Evolutionary conservation across 1,284 basidiomycete genomes (phyloP).

Genomic region (Ustilago esculenta): DNA sequence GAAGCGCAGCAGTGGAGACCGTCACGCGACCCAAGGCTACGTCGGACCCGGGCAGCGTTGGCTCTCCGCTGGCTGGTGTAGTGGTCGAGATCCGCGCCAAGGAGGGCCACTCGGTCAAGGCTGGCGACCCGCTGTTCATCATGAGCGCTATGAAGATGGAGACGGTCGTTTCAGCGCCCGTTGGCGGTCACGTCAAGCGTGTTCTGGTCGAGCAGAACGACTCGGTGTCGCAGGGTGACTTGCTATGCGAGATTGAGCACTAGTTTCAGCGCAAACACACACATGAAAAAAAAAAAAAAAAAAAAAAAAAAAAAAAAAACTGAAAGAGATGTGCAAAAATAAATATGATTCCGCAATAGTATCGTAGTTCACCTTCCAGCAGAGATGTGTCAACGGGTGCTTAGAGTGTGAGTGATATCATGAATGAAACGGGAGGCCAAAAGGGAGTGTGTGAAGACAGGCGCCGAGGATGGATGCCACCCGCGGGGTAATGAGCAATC

Average conservation of each 20-base stretch:
- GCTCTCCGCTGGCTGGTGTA: constrained; percentile 84
- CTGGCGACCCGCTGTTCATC: constrained; percentile 86
- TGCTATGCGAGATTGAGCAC: constrained; percentile 75
- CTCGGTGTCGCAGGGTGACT: constrained; percentile 86
- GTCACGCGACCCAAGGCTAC: constrained; percentile 93
- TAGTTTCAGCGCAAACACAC: too few species aligned
- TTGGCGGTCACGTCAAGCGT: constrained; percentile 92
- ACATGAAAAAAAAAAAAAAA: too few species aligned
- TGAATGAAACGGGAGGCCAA: too few species aligned
- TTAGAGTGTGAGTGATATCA: too few species aligned
- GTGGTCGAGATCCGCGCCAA: constrained; percentile 97
- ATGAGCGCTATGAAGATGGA: constrained; percentile 74
- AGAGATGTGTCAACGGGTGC: too few species aligned
- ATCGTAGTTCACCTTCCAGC: too few species aligned
- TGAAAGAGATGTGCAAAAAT: constrained; percentile 7
- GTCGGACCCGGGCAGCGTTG: constrained; percentile 90
- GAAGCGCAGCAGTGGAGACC: constrained; percentile 90
- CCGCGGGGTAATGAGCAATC: too few species aligned
- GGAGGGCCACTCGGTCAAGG: constrained; percentile 96
- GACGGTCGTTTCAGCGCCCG: constrained; percentile 91
- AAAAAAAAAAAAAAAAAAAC: constrained; percentile 7
- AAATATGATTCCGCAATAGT: constrained; percentile 7
- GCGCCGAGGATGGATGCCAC: too few species aligned
- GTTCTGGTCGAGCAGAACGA: constrained; percentile 80
- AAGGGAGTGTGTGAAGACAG: too few species aligned